Evolutionary conservation across 1,139 yeast species (phyloP).

Genomic region (Suhomyces wounanorum): DNA sequence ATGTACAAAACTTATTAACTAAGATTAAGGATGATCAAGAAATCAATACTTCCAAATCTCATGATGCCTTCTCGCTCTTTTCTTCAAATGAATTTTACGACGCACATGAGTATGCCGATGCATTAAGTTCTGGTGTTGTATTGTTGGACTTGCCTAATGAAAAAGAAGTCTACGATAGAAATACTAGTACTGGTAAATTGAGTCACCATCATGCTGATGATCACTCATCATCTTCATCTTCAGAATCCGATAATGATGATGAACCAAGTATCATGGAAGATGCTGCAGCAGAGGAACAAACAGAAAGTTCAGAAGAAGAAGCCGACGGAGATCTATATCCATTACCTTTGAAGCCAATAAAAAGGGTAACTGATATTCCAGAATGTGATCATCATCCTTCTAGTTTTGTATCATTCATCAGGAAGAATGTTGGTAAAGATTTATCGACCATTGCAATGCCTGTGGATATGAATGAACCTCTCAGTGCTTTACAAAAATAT

Average conservation of each 20-base stretch:
- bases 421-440: conserved; percentile 93
- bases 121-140: conserved; percentile 37
- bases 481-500: conserved; percentile 75
- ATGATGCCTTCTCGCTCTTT: conserved; percentile 31
- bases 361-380: conserved; percentile 63
- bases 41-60: conserved; percentile 4
- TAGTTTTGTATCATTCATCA: conserved; percentile 70
- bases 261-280: conserved; percentile 1
- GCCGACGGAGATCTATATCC: conserved; percentile 58
- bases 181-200: conserved; percentile 16
- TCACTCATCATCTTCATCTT: conserved; percentile 18
- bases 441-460: conserved; percentile 89
- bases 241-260: conserved; percentile 8
- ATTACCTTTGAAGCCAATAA: conserved; percentile 53
- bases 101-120: conserved; percentile 61
- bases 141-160: conserved; percentile 26
- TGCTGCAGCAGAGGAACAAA: neutral
- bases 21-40: conserved; percentile 14
- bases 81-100: conserved; percentile 59
- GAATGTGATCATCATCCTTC: conserved; percentile 73
- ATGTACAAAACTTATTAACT: conserved; percentile 22
- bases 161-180: neutral
- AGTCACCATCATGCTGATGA: conserved; percentile 18
- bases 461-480: conserved; percentile 89
- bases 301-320: conserved; percentile 4